Conservation (phyloP, 1,284 basidiomycete species). For the Puccinia triticina region DNA sequence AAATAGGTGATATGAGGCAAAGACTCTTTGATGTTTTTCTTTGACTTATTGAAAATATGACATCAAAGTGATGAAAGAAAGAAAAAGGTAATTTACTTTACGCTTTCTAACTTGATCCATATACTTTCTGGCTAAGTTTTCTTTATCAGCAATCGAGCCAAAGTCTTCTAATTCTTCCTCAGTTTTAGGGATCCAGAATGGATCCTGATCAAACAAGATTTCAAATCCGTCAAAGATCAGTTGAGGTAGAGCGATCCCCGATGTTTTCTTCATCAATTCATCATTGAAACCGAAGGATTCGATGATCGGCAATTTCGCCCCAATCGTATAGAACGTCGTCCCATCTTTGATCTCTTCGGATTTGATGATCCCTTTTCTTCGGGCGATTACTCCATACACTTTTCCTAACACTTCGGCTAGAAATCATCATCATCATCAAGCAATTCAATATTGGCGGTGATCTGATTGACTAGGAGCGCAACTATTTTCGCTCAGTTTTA, state of each 20-base stretch:
- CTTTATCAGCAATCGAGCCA: constrained; percentile 90
- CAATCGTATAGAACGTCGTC: constrained; percentile 89
- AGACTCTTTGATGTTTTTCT: too few relatives aligned
- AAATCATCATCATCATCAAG: constrained; percentile 30
- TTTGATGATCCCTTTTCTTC: constrained; percentile 84
- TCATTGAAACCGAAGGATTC: constrained; percentile 98
- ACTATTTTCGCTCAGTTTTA: not conserved
- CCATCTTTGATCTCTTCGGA: constrained; percentile 99
- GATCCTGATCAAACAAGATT: constrained; percentile 79
- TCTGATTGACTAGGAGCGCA: not conserved
- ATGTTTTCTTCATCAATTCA: constrained; percentile 93
- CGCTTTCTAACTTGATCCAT: constrained; percentile 87
- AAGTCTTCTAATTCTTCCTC: constrained; percentile 97
- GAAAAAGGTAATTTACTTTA: constrained; percentile 63
- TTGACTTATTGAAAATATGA: not conserved
- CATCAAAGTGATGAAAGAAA: not conserved
- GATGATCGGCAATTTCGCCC: constrained; percentile 88
- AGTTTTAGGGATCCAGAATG: constrained; percentile 98
- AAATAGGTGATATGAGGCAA: too few relatives aligned
- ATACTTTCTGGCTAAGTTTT: constrained; percentile 91
- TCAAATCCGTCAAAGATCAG: constrained; percentile 77
- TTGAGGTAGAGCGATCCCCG: constrained; percentile 93
- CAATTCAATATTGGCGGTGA: not conserved
- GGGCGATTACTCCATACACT: constrained; percentile 92
- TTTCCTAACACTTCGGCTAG: constrained; percentile 94